phyloP scores from a whole-genome alignment of 306 rosid genomes.

The Carpinus fangiana region DNA sequence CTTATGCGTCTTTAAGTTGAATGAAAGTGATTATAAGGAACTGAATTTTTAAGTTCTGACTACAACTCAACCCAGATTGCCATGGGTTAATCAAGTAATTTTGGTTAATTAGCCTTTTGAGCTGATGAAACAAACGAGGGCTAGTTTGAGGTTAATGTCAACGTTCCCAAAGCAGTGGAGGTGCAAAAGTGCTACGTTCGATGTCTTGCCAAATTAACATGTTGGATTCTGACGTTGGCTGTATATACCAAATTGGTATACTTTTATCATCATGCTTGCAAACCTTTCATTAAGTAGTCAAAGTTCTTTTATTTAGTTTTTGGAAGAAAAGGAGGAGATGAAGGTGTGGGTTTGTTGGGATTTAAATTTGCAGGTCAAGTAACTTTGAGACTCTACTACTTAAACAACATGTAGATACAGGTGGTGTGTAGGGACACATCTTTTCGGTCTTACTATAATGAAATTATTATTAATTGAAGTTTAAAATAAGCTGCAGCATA shows the following conservation, averaged over 20 bases:
- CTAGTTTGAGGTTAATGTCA: neutral
- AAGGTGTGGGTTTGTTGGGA: neutral
- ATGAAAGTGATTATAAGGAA: neutral
- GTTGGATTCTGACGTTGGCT: slow-evolving; percentile 6
- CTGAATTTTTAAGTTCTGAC: neutral
- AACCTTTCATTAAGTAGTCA: neutral
- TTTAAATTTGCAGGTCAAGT: neutral
- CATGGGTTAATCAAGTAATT: neutral
- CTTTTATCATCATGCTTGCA: neutral
- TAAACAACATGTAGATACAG: neutral
- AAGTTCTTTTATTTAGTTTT: neutral
- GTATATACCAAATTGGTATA: neutral
- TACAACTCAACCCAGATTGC: neutral
- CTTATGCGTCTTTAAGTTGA: neutral
- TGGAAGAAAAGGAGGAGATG: neutral
- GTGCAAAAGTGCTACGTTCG: neutral
- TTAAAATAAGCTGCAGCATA: neutral
- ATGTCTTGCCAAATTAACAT: neutral
- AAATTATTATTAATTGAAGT: neutral
- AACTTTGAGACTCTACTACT: neutral
- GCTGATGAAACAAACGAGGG: neutral
- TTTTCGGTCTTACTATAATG: neutral
- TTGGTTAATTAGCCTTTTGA: neutral
- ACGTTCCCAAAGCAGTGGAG: neutral
- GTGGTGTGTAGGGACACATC: neutral